Base-by-base conservation (phyloP, 2,329 filamentous ascomycete genomes). In the Diaporthe humulicola region DNA sequence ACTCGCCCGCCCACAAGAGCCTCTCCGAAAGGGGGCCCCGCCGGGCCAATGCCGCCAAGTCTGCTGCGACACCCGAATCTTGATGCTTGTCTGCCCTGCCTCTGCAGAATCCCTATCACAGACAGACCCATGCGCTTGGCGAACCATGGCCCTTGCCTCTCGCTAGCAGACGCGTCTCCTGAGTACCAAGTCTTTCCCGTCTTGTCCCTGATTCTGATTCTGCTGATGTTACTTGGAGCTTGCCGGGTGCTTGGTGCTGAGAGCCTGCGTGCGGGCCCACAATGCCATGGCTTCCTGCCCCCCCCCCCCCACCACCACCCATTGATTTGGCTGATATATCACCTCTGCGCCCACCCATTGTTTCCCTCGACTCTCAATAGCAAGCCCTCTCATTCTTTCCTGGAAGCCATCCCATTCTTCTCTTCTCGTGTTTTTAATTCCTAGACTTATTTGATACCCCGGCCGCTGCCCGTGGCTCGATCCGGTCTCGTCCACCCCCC, bases 41-140 rank as follows among this genome's bases (percentile, higher is more conserved):
- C 58, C 48, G 40, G 70, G 70, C 58, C 70, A 73, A 45, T 45
- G 45, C 58, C 30, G 70, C 70, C 70, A 73, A 73, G 70, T 66
- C 57, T 73, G 25, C 61, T 54, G 70, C 58, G 57, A 73, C 70
- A 73, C 70, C n/a, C 25, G 52, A 64, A 61, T 64, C 70, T 66
- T 30, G 52, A 66, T 40, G 52, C 57, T 66, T 66, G 33, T 66
- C 30, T 61, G 36, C 45, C 45, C 28, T 66, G 38, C 42, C 50
- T 71, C 54, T 58, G 54, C 70, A 52, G 30, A 48, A 61, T 61
- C 61, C 14, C 19, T n/a, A 52, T 67, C 61, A 25, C 61, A 67
- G 61, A 67, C 61, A 67, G 61, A 67, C 61, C 61, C 61, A 67
- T 67, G 61, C 30, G 22, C 61, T 67, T 67, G 61, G 61, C 42